Evolutionary conservation across 805 yeast genomes (phyloP), one percentile per base, ranked within the genome.

Genomic region (Starmerella vaccinii): DNA sequence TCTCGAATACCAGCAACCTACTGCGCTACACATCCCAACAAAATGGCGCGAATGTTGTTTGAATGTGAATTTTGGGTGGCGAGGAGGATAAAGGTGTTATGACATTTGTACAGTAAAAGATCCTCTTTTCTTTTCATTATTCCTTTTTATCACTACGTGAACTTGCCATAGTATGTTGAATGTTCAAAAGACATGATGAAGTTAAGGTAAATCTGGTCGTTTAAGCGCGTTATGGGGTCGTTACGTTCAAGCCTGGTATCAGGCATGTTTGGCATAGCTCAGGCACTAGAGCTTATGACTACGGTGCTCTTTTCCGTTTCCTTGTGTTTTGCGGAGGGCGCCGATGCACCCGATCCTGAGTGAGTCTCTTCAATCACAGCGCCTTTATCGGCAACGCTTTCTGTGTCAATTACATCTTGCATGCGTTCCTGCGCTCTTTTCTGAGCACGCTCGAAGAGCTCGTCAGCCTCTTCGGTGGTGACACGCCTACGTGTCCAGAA

Each of bases 31-130:
- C 84, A 80, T 57, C 58, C 61, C 0, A 60, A 65, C 47, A 64
- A 78, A 1, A 64, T 81, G 58, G 82, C 83, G 0, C 68, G 72
- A 0, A 82, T 74, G 71, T 63, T 63, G 4, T 83, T 81, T 59
- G 67, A 75, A 22, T 81, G 88, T 59, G 84, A 80, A 52, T 83
- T 68, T 59, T 83, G 88, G 88, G 77, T 81, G 2, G 81, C 82
- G 50, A 62, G 57, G 35, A 74, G 69, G 27, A 29, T 44, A 18
- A n/a, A 5, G 30, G n/a, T n/a, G n/a, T n/a, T n/a, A n/a, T n/a
- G n/a, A n/a, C n/a, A n/a, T n/a, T n/a, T n/a, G n/a, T n/a, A n/a
- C n/a, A n/a, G n/a, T n/a, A n/a, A n/a, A n/a, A n/a, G n/a, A n/a
- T n/a, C n/a, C n/a, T n/a, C n/a, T n/a, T n/a, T n/a, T n/a, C n/a